These are phyloP conservation scores for Hypoxylon subgilvum DNA, from an alignment of 495 filamentous ascomycete genomes.

Conservation along the genomic window DNA sequence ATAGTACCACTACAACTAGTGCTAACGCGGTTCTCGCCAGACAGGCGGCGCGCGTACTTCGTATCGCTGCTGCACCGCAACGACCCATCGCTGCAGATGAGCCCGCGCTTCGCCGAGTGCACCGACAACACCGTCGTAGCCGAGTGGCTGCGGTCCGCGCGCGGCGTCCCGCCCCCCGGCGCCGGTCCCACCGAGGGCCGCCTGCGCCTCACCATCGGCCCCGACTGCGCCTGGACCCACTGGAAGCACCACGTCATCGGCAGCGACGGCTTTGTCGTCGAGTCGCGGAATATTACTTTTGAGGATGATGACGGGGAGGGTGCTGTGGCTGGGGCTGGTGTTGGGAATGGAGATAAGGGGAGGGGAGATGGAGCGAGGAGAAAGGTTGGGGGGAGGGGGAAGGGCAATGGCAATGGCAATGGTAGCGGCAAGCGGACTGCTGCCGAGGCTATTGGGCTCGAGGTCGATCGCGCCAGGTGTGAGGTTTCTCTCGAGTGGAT, in stretches of 20 bases:
- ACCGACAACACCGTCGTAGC: constrained; percentile 21
- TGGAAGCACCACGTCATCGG: constrained; percentile 28
- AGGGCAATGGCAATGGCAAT: not conserved
- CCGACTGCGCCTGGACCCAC: constrained; percentile 17
- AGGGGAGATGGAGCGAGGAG: not conserved
- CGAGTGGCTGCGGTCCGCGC: constrained; percentile 23
- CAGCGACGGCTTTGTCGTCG: constrained; percentile 20
- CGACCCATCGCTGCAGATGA: constrained; percentile 4
- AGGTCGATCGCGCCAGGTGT: constrained; percentile 22
- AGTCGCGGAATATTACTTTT: constrained; percentile 12
- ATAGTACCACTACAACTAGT: constrained; percentile 5
- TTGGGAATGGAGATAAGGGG: not conserved
- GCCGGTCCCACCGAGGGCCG: constrained; percentile 8
- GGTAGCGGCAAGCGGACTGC: not conserved
- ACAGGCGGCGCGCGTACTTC: constrained; percentile 19
- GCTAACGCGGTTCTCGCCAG: constrained; percentile 18
- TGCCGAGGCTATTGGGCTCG: constrained; percentile 15
- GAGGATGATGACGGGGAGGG: constrained; percentile 11
- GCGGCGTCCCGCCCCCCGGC: constrained; percentile 17
- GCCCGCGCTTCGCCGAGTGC: constrained; percentile 12
- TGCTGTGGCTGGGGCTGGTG: no score
- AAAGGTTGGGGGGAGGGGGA: not conserved
- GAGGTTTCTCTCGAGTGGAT: constrained; percentile 25
- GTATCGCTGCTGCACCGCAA: constrained; percentile 8
- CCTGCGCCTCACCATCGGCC: constrained; percentile 12